phyloP scores from a whole-genome alignment of 2,329 filamentous ascomycete genomes.

The Colletotrichum tanaceti region DNA sequence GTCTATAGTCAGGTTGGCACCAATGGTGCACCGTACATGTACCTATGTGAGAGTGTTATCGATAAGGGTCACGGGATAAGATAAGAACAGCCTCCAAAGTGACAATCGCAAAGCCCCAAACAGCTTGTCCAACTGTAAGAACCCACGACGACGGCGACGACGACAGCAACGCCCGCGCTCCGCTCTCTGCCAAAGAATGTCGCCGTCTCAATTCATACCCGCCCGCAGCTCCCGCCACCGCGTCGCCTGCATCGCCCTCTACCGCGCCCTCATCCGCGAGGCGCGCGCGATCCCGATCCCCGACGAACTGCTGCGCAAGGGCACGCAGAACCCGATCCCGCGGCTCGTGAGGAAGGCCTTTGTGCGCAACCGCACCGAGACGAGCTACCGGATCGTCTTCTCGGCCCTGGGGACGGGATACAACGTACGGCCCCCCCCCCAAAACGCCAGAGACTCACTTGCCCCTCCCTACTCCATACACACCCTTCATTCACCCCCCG shows the following conservation, averaged over 20 bases:
- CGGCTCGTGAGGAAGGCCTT: slow-evolving; percentile 73
- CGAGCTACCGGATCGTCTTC: slow-evolving; percentile 69
- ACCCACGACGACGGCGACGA: not conserved
- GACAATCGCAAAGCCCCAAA: slow-evolving; percentile 5
- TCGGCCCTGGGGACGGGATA: slow-evolving; percentile 76
- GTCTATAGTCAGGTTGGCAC: too few species aligned
- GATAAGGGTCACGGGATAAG: not conserved
- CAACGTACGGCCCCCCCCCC: slow-evolving; percentile 59
- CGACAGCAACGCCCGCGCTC: not conserved
- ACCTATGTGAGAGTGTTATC: not conserved
- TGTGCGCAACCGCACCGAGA: slow-evolving; percentile 66
- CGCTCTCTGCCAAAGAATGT: slow-evolving; percentile 2
- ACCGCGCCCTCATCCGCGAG: slow-evolving; percentile 74
- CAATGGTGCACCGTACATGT: too few species aligned
- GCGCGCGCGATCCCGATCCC: slow-evolving; percentile 65
- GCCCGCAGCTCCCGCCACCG: slow-evolving; percentile 65
- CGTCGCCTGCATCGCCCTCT: slow-evolving; percentile 74
- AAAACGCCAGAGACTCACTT: slow-evolving; percentile 8
- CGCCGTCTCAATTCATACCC: slow-evolving; percentile 54
- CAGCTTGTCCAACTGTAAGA: not conserved
- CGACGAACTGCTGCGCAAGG: slow-evolving; percentile 52
- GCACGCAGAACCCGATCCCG: slow-evolving; percentile 59
- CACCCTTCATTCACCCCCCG: too few species aligned
- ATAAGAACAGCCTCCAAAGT: slow-evolving; percentile 1
- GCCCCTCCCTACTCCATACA: too few species aligned